A percentile compares a stretch with the other conserved stretches of the same genome.
Conservation (phyloP, 148 eudicot genomes). For the Agrostemma githago region DNA sequence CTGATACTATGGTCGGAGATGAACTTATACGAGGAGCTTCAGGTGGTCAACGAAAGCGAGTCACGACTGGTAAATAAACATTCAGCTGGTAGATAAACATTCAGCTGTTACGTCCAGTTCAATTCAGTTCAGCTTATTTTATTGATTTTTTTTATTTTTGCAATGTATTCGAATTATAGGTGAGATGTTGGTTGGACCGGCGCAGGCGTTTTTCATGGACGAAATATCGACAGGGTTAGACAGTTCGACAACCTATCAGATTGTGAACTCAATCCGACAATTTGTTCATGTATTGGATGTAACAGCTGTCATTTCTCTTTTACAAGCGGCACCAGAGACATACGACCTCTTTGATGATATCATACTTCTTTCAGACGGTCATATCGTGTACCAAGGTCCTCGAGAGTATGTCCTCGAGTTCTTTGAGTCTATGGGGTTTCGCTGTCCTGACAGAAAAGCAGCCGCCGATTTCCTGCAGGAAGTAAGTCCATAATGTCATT, state of each 20-base stretch:
- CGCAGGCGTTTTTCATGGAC: conserved; percentile 74
- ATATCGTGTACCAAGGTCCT: conserved; percentile 72
- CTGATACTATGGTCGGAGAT: conserved; percentile 82
- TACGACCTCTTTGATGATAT: conserved; percentile 76
- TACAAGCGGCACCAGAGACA: conserved; percentile 88
- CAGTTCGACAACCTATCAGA: conserved; percentile 76
- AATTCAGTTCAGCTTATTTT: neutral
- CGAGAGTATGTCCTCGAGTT: conserved; percentile 65
- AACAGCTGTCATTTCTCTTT: conserved; percentile 69
- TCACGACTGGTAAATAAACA: conserved; percentile 58
- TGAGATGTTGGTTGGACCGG: conserved; percentile 83
- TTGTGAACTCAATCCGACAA: conserved; percentile 62
- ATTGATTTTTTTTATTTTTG: neutral
- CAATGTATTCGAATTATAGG: conserved; percentile 29
- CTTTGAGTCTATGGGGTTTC: conserved; percentile 69
- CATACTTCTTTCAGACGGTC: conserved; percentile 64
- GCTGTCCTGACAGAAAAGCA: conserved; percentile 73
- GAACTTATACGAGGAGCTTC: conserved; percentile 68
- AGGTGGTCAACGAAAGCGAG: conserved; percentile 80
- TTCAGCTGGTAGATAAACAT: conserved; percentile 40
- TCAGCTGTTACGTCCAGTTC: no score
- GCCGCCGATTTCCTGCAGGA: conserved; percentile 83
- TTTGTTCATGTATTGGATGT: conserved; percentile 66
- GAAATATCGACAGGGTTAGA: conserved; percentile 90
- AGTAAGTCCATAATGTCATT: conserved; percentile 34